Conservation (phyloP, 169 alveolate genomes). For the Cryptosporidium andersoni region DNA sequence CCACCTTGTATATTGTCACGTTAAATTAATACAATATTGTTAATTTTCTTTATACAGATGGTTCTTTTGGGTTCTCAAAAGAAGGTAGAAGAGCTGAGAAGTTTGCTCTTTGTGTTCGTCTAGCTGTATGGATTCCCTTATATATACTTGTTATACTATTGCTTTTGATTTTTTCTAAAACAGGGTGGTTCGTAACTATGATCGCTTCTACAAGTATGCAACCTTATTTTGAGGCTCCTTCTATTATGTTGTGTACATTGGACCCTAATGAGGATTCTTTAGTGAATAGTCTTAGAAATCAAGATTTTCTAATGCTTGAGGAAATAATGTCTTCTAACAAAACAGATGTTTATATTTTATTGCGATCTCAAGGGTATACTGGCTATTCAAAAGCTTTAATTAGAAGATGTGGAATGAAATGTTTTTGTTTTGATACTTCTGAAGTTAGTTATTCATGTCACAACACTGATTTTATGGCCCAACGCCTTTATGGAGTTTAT, state of each 20-base stretch:
- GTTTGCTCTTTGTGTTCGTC: constrained; percentile 39
- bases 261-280: neutral
- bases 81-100: constrained; percentile 61
- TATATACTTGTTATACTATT: constrained; percentile 25
- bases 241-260: constrained; percentile 43
- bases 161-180: constrained; percentile 51
- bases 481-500: constrained; percentile 28
- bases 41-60: constrained; percentile 20
- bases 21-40: neutral
- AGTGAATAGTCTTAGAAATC: neutral
- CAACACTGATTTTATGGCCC: neutral
- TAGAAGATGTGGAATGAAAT: constrained; percentile 40
- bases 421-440: constrained; percentile 58
- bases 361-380: constrained; percentile 44
- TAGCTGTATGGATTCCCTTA: constrained; percentile 50
- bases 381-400: constrained; percentile 44
- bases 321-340: neutral
- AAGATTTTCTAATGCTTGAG: neutral
- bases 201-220: constrained; percentile 64
- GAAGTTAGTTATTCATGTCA: constrained; percentile 6
- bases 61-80: constrained; percentile 48
- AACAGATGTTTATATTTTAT: constrained; percentile 7
- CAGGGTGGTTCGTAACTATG: constrained; percentile 70
- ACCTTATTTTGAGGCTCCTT: constrained; percentile 70
- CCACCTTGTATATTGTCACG: no score